A percentile compares a stretch with the other conserved stretches of the same genome.
Evolutionary conservation across 306 rosid species (phyloP).

Genomic region (Glycine tomentella): DNA sequence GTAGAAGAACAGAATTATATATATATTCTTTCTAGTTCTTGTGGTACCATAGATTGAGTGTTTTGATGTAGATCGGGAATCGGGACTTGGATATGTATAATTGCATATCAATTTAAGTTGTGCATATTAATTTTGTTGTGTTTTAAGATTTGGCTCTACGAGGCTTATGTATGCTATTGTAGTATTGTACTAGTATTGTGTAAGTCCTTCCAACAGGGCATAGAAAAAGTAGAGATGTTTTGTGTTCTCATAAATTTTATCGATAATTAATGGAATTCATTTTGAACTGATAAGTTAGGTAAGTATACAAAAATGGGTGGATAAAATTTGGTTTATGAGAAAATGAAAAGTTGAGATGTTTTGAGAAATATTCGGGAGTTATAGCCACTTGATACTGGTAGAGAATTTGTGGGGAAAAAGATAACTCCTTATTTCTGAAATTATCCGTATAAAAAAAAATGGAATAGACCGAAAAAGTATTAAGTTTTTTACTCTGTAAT

Average conservation of each 20-base stretch:
- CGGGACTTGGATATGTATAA: neutral
- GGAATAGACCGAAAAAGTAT: neutral
- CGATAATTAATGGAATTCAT: neutral
- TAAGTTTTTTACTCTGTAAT: neutral
- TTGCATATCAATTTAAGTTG: neutral
- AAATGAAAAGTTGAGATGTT: neutral
- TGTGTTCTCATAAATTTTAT: neutral
- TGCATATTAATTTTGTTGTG: neutral
- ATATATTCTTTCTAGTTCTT: neutral
- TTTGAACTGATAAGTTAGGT: neutral
- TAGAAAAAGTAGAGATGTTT: neutral
- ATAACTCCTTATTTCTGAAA: neutral
- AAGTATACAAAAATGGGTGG: neutral
- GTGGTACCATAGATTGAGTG: neutral
- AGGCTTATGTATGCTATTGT: neutral
- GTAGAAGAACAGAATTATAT: neutral
- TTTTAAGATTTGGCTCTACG: neutral
- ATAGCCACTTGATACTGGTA: neutral
- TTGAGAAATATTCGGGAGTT: neutral
- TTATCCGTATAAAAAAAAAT: neutral
- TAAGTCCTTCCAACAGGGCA: neutral
- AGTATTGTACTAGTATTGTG: neutral
- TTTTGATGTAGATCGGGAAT: neutral
- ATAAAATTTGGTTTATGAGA: neutral
- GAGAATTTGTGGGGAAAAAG: neutral